Conservation (phyloP, 2,329 filamentous ascomycete species). For the Hymenoscyphus occultus region DNA sequence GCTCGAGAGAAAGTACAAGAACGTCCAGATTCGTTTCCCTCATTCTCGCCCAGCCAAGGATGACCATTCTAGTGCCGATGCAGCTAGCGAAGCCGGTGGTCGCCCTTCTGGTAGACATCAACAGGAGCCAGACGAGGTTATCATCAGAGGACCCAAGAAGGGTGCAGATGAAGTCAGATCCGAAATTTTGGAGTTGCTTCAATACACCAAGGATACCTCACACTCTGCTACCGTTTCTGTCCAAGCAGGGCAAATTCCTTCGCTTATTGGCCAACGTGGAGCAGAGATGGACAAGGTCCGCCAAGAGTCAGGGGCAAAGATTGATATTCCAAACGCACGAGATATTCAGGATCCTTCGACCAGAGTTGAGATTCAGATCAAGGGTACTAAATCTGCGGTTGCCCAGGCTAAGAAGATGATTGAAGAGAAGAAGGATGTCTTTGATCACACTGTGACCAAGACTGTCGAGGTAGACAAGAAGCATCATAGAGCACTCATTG, state of each 20-base stretch:
- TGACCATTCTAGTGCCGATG: slow-evolving; percentile 68
- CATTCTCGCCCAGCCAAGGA: slow-evolving; percentile 63
- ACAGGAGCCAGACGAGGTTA: slow-evolving; percentile 83
- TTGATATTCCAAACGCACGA: slow-evolving; percentile 82
- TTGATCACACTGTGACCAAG: slow-evolving; percentile 84
- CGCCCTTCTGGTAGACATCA: slow-evolving; percentile 60
- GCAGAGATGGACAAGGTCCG: slow-evolving; percentile 88
- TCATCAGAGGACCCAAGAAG: slow-evolving; percentile 86
- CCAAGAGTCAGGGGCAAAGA: slow-evolving; percentile 77
- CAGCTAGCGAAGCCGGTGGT: slow-evolving; percentile 59
- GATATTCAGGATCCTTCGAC: slow-evolving; percentile 64
- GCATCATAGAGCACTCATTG: slow-evolving; percentile 87
- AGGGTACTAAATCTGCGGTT: slow-evolving; percentile 88
- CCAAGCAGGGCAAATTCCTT: slow-evolving; percentile 89
- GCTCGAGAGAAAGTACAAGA: slow-evolving; percentile 86
- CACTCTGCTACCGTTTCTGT: slow-evolving; percentile 77
- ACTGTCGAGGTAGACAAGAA: slow-evolving; percentile 91
- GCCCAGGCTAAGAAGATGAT: slow-evolving; percentile 88
- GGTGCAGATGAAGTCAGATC: slow-evolving; percentile 90
- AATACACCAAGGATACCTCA: slow-evolving; percentile 88
- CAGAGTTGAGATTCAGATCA: slow-evolving; percentile 82
- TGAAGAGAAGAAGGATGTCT: slow-evolving; percentile 79
- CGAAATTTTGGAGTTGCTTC: slow-evolving; percentile 82
- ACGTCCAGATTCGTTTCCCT: slow-evolving; percentile 94
- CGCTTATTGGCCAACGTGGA: slow-evolving; percentile 86